phyloP scores from a whole-genome alignment of 2,329 filamentous ascomycete species.

The Curvularia sp. region DNA sequence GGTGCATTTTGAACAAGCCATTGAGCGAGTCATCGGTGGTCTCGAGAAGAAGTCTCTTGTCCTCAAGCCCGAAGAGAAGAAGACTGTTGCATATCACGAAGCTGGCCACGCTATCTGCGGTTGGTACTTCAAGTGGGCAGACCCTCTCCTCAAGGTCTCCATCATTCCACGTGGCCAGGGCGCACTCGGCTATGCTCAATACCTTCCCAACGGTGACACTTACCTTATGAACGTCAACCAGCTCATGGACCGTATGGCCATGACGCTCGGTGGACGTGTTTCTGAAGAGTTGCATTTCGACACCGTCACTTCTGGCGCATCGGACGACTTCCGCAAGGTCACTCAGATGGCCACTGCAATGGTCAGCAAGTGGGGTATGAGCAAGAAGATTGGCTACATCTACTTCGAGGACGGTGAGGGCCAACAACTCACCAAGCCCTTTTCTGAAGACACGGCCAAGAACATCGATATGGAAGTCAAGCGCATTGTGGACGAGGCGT shows the following conservation, averaged over 20 bases:
- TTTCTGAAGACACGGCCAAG: slow-evolving; percentile 91
- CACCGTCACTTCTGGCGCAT: slow-evolving; percentile 92
- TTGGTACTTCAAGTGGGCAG: slow-evolving; percentile 97
- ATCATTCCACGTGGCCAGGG: slow-evolving; percentile 97
- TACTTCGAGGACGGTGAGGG: slow-evolving; percentile 85
- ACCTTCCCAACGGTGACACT: slow-evolving; percentile 87
- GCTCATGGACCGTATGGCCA: slow-evolving; percentile 99
- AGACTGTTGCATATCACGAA: slow-evolving; percentile 96
- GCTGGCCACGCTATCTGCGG: slow-evolving; percentile 98
- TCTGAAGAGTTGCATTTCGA: slow-evolving; percentile 97
- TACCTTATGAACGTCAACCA: slow-evolving; percentile 97
- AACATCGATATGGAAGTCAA: slow-evolving; percentile 92
- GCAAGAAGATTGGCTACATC: slow-evolving; percentile 87
- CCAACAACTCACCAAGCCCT: slow-evolving; percentile 88
- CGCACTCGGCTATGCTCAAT: slow-evolving; percentile 94
- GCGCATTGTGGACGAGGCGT: slow-evolving; percentile 89
- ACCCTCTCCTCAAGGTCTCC: slow-evolving; percentile 95
- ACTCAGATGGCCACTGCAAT: slow-evolving; percentile 94
- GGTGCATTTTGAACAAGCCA: slow-evolving; percentile 94
- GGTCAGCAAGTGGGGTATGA: slow-evolving; percentile 99
- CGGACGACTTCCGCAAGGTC: slow-evolving; percentile 98
- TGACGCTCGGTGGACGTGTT: slow-evolving; percentile 95
- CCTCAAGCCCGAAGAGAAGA: slow-evolving; percentile 91
- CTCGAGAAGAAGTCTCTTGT: slow-evolving; percentile 97
- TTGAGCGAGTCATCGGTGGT: slow-evolving; percentile 95